Evolutionary conservation across 495 filamentous ascomycete genomes (phyloP).

Genomic region (Elasticomyces elasticus): DNA sequence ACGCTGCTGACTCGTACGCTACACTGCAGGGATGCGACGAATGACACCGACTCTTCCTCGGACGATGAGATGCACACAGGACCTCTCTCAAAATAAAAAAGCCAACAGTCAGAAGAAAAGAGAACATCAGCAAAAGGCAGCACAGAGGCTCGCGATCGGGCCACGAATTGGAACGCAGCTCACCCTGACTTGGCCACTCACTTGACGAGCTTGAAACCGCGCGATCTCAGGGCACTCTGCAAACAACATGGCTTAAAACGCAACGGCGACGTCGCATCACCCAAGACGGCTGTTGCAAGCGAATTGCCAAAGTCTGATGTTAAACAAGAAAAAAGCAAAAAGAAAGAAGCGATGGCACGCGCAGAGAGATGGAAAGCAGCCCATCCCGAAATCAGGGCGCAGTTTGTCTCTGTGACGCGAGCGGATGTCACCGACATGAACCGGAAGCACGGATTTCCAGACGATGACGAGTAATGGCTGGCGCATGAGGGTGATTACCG

Average conservation of each 20-base stretch:
- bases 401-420: too few species aligned
- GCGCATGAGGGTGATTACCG: background rate
- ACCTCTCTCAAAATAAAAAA: background rate
- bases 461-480: background rate
- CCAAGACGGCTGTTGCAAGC: background rate
- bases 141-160: background rate
- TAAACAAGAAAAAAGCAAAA: too few species aligned
- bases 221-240: too few species aligned
- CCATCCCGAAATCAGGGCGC: too few species aligned
- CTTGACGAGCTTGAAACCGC: background rate
- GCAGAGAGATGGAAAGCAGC: too few species aligned
- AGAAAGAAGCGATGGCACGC: too few species aligned
- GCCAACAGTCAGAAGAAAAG: background rate
- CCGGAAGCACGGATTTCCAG: background rate
- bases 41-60: background rate
- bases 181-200: background rate
- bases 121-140: background rate
- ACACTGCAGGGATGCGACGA: background rate
- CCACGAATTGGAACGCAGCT: background rate
- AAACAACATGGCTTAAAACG: background rate
- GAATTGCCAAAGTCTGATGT: too few species aligned
- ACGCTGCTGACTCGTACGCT: background rate
- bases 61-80: background rate
- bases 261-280: background rate
- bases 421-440: too few species aligned